Base-by-base conservation (phyloP, 108 stramenopile species). In the Nitzschia sp. region DNA sequence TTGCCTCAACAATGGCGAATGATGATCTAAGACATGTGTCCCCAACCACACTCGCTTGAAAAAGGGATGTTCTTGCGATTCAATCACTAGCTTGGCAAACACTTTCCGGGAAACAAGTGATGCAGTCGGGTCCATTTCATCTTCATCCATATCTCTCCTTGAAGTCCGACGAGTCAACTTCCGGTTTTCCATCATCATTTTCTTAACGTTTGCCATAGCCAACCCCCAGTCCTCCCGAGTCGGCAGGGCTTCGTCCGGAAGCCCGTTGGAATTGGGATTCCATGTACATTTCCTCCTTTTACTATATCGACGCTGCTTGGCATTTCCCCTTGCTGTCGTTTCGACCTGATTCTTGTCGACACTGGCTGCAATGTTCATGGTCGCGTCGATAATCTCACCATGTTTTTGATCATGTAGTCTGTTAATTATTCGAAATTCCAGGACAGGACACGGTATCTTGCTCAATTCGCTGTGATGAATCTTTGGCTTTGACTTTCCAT, bases 401-500 rank as follows among this genome's bases (percentile, higher is more conserved):
- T 74, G 75, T 0, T 17, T 5, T 1, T 54, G 33, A 21, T 25
- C 27, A 44, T 83, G 67, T 45, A 89, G 52, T 34, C 72, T 71
- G 66, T 92, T 92, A 26, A 73, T 68, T 17, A 92, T 34, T 36
- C 91, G 81, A 76, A 92, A 92, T 67, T 88, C 86, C 41, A 92
- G 47, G 3, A 89, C 65, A 5, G 91, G 91, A 64, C 82, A 87
- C 0, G 81, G 85, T 32, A 78, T 22, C 16, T 73, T 45, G 5
- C 38, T 50, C 53, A 53, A 25, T 1, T 26, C 25, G 15, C 53
- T 2, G 1, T 23, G 22, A 26, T 22, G 53, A 26, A 53, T 27
- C 8, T 53, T 19, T 15, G 53, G 53, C 8, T 53, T 19, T 15
- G 53, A 23, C 8, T 1, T 19, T n/a, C 15, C 53, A 25, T 41